Evolutionary conservation across 306 rosid species (phyloP), one percentile per base, ranked within the genome.

Genomic region (Biancaea sappan): DNA sequence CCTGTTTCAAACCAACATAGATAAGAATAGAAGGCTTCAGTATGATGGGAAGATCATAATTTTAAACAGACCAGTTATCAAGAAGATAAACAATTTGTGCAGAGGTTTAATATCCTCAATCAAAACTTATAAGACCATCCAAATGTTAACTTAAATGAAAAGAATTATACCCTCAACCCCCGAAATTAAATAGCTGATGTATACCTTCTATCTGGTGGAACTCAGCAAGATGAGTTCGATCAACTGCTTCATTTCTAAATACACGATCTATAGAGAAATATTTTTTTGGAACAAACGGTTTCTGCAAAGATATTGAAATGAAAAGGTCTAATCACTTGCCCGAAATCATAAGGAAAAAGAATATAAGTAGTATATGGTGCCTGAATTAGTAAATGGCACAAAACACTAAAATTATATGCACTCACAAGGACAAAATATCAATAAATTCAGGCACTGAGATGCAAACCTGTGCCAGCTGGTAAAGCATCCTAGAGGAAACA

Each of bases 141-240:
- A 9, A 28, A 46, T 51, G 15, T 6, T n/a, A 38, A 44, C 43
- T 12, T 15, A 60, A 7, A 41, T 52, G 65, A 59, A 73, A 35
- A 63, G 35, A 76, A 26, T 10, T 66, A 51, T 66, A 60, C 10
- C 12, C 59, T 48, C 21, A 31, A 32, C 51, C 28, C n/a, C 29
- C 29, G 52, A 47, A 75, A 60, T 62, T 40, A 32, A 51, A 8
- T 69, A 84, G 77, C 48, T 58, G 37, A 62, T 25, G 29, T 29
- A 41, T 83, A 94, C 98, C 98, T 94, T 94, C 98, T 29, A 94
- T 94, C 82, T 94, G 98, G 85, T 92, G 98, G 84, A 94, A 94
- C 82, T 94, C 98, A 5, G 98, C 96, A 74, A 94, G 98, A 84
- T 94, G 98, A 28, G 98, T 94, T 47, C 99, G 88, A 84, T 94